Conservation (phyloP, 106 monocot species). For the Apostasia ramifera region DNA sequence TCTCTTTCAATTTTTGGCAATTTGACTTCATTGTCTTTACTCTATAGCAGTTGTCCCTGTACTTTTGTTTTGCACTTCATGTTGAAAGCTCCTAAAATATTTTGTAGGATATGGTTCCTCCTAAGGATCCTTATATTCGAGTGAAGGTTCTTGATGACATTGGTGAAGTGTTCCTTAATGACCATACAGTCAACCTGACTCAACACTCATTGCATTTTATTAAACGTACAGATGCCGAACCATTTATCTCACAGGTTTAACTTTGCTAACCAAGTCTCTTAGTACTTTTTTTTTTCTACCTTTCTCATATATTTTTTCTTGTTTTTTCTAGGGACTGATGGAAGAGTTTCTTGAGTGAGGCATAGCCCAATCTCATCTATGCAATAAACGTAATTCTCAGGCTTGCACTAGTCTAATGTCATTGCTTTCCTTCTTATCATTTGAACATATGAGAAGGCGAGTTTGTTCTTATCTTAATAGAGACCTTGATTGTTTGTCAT, state of each 20-base stretch:
- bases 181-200: slow-evolving; percentile 59
- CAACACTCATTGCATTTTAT: slow-evolving; percentile 79
- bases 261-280: not conserved
- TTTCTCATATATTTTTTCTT: not conserved
- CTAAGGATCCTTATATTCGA: slow-evolving; percentile 93
- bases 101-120: slow-evolving; percentile 85
- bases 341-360: slow-evolving; percentile 59
- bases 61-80: not conserved
- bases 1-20: not conserved
- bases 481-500: too few relatives aligned
- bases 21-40: not conserved
- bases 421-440: too few relatives aligned
- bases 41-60: not conserved
- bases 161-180: slow-evolving; percentile 66
- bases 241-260: slow-evolving; percentile 82
- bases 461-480: too few relatives aligned
- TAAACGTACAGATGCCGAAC: slow-evolving; percentile 78
- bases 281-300: not conserved
- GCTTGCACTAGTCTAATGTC: too few relatives aligned
- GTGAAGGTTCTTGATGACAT: slow-evolving; percentile 86
- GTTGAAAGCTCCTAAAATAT: not conserved
- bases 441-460: too few relatives aligned
- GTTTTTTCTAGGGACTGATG: slow-evolving; percentile 48
- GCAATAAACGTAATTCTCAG: too few relatives aligned
- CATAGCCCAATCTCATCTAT: too few relatives aligned